A percentile compares a stretch with the other conserved stretches of the same genome.
Evolutionary conservation across 768 basidiomycete genomes (phyloP).

Genomic region (Lepiota brunneoincarnata): DNA sequence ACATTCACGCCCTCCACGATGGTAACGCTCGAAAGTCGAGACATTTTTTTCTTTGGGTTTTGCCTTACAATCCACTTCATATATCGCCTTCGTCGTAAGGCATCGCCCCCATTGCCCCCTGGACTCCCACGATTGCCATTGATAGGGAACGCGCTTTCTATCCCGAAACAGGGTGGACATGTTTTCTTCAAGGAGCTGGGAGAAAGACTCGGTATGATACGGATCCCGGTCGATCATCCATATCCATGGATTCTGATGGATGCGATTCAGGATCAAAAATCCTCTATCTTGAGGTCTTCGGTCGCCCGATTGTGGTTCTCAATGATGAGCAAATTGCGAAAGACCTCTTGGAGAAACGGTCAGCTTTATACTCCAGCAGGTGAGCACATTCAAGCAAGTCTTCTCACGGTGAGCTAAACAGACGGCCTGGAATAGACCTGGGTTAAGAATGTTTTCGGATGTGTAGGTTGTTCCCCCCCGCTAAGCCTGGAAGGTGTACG

Average conservation of each 20-base stretch:
- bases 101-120: neutral
- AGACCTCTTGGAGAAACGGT: slow-evolving; percentile 57
- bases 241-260: no score
- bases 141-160: slow-evolving; percentile 8
- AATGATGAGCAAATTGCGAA: slow-evolving; percentile 35
- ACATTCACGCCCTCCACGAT: no score
- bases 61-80: neutral
- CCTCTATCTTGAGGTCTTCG: slow-evolving; percentile 49
- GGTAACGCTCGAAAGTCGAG: neutral
- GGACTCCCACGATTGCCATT: slow-evolving; percentile 5
- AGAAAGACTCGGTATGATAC: neutral
- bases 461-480: slow-evolving; percentile 2
- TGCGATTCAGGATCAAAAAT: slow-evolving; percentile 38
- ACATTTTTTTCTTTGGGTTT: neutral
- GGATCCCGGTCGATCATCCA: no score
- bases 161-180: neutral
- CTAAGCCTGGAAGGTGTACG: neutral
- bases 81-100: neutral
- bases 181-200: slow-evolving; percentile 1
- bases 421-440: no score
- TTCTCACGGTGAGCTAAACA: neutral
- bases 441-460: slow-evolving; percentile 1
- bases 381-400: neutral
- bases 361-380: slow-evolving; percentile 54
- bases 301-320: slow-evolving; percentile 38